These are phyloP conservation scores for Termitomyces heimii DNA, from an alignment of 768 basidiomycete species.

Conservation along the genomic window DNA sequence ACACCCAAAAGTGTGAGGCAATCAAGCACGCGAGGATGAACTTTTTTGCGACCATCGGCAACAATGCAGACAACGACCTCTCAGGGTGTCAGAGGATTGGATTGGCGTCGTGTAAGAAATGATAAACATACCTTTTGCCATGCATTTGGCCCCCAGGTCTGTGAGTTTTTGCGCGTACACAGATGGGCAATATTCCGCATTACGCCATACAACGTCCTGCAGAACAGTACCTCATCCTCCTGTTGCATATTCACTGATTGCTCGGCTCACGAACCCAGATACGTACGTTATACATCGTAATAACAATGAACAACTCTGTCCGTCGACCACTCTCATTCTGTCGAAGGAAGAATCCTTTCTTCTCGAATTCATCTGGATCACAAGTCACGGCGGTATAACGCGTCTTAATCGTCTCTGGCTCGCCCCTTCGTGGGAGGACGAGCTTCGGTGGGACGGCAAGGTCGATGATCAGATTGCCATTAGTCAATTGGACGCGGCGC, in stretches of 20 bases:
- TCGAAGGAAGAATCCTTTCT: constrained; percentile 75
- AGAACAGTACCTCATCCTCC: constrained; percentile 90
- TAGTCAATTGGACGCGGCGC: constrained; percentile 77
- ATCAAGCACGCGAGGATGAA: constrained; percentile 81
- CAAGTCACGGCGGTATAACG: constrained; percentile 90
- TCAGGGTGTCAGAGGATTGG: neutral
- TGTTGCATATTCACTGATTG: constrained; percentile 20
- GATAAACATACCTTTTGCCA: constrained; percentile 85
- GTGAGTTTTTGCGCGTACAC: constrained; percentile 81
- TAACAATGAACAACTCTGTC: constrained; percentile 90
- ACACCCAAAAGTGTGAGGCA: constrained; percentile 91
- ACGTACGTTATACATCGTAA: constrained; percentile 94
- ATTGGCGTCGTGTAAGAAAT: neutral
- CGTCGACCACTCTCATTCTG: constrained; percentile 75
- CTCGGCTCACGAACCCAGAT: neutral
- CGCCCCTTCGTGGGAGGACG: constrained; percentile 64
- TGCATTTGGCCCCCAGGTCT: constrained; percentile 93
- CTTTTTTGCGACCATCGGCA: constrained; percentile 78
- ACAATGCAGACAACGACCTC: constrained; percentile 92
- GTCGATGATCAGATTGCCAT: constrained; percentile 86
- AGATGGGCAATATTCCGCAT: constrained; percentile 84
- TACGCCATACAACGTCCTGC: constrained; percentile 90
- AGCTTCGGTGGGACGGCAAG: constrained; percentile 81
- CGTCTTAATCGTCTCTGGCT: constrained; percentile 67
- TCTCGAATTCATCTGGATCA: constrained; percentile 89